Base-by-base conservation (phyloP, 2,329 filamentous ascomycete genomes). In the Fusarium vanettenii region DNA sequence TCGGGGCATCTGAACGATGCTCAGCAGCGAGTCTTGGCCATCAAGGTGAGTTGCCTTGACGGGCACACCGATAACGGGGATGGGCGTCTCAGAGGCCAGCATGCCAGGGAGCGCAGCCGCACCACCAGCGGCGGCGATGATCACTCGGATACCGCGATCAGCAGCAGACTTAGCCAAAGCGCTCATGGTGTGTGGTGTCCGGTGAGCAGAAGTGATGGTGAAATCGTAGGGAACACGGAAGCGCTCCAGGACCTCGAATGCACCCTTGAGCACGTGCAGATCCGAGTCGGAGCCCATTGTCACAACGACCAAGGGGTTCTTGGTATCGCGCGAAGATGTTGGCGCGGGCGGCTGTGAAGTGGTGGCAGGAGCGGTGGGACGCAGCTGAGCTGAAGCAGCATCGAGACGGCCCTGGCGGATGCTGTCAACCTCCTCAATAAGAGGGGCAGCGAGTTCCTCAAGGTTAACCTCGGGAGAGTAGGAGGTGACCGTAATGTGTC, bases 281-380 rank as follows among this genome's bases (percentile, higher is more conserved):
- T 95, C 93, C 11, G 92, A 94, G 84, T 95, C 92, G 2, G 94
- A 96, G 41, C 94, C 94, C 94, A 96, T 96, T 31, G 94, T 95
- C 4, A 97, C 90, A 14, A 93, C 90, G 2, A 97, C 92, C 1
- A 94, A 82, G 0, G 92, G 92, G 55, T 82, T 78, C 60, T 81
- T 79, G 63, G 68, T 69, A 65, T 82, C 76, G 57, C 79, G 77
- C 41, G 80, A 78, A 41, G 60, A 63, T 18, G 43, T 41, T 11
- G 66, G 11, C 11, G 68, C 52, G 4, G 55, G 69, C 0, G 69
- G 60, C 22, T 76, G 57, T 16, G 67, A 63, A n/a, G 70, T 39
- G 31, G 55, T 22, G 25, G 50, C 56, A 5, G 72, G 60, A 31
- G 79, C 78, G 14, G 78, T 76, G 20, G 81, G 86, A 18, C 83